phyloP scores from a whole-genome alignment of 2,329 filamentous ascomycete species.

The Exophiala lecanii-corni region DNA sequence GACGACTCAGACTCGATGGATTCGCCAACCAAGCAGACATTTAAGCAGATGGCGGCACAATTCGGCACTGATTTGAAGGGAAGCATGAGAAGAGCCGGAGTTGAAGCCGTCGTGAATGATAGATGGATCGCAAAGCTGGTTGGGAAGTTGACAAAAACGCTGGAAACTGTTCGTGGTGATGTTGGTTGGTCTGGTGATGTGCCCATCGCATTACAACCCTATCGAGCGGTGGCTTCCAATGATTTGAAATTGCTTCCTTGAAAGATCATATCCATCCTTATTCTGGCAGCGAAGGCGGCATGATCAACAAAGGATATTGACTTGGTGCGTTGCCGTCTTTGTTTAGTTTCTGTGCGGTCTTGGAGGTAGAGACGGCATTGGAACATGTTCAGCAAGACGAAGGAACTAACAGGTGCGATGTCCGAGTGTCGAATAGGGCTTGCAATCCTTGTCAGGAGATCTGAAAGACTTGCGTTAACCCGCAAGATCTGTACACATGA shows the following conservation, averaged over 20 bases:
- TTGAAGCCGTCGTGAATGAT: conserved; percentile 48
- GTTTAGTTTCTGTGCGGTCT: no score
- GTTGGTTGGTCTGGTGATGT: conserved; percentile 48
- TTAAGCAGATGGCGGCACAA: conserved; percentile 9
- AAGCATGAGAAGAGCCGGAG: conserved; percentile 44
- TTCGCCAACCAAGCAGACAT: background rate
- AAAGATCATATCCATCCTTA: no score
- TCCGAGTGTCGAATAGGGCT: no score
- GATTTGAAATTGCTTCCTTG: conserved; percentile 2
- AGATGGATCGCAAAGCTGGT: conserved; percentile 53
- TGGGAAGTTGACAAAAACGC: conserved; percentile 46
- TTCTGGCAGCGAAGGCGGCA: no score
- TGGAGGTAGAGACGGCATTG: no score
- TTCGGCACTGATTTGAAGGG: conserved; percentile 23
- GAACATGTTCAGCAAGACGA: no score
- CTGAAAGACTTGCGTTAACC: no score
- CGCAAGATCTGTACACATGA: no score
- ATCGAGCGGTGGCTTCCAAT: conserved; percentile 22
- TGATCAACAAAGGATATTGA: no score
- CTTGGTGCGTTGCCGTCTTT: no score
- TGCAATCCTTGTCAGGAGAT: no score
- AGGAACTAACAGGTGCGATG: no score
- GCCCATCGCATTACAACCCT: conserved; percentile 38
- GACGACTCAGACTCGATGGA: conserved; percentile 9
- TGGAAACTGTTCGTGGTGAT: conserved; percentile 48